These are phyloP conservation scores for Gastrolobium bilobum DNA, from an alignment of 306 rosid species.

Conservation along the genomic window DNA sequence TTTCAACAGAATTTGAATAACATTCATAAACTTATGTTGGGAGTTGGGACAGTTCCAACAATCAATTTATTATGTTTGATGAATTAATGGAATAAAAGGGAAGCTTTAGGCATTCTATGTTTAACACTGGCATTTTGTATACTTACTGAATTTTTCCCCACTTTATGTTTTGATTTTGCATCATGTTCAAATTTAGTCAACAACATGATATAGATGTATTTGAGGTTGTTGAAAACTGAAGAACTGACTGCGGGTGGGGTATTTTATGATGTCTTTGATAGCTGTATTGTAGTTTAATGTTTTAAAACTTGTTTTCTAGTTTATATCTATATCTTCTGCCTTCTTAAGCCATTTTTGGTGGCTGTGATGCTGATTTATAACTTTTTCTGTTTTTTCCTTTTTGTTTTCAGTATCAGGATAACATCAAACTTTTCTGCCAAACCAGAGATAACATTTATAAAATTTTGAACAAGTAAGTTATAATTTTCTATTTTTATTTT, in stretches of 20 bases:
- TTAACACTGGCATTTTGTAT: not conserved
- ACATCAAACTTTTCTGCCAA: constrained; percentile 66
- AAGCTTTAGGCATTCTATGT: constrained; percentile 8
- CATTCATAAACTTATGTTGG: not conserved
- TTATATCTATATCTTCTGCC: not conserved
- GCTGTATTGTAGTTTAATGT: not conserved
- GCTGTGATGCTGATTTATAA: constrained; percentile 7
- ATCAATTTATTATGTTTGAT: constrained; percentile 2
- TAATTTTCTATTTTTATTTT: not conserved
- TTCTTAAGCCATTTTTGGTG: constrained; percentile 12
- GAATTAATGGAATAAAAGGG: not conserved
- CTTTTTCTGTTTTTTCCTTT: not conserved
- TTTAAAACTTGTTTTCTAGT: constrained; percentile 10
- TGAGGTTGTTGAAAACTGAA: constrained; percentile 5
- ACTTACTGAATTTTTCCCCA: not conserved
- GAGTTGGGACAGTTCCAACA: not conserved
- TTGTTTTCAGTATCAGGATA: constrained; percentile 65
- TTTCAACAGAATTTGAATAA: not conserved
- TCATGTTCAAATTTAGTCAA: constrained; percentile 6
- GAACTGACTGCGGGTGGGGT: not conserved
- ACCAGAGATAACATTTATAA: constrained; percentile 62
- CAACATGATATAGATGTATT: not conserved
- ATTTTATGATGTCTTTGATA: constrained; percentile 8
- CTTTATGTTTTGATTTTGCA: not conserved
- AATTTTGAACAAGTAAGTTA: constrained; percentile 69